Base-by-base conservation (phyloP, 2,329 filamentous ascomycete species). In the Elsinoe batatas region DNA sequence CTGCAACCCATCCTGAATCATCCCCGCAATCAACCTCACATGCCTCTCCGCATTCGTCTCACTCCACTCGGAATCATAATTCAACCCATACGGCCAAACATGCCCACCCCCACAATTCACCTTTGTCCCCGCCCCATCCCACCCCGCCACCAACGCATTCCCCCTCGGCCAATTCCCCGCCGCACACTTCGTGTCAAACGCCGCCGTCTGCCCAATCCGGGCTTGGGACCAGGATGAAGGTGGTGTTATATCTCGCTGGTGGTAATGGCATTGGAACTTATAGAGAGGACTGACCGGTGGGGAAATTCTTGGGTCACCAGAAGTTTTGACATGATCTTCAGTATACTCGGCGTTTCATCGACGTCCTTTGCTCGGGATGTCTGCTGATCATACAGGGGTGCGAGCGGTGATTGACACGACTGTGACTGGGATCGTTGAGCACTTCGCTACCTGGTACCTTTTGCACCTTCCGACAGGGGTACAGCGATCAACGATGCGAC, bases 1-100 rank as follows among this genome's bases (percentile, higher is more conserved):
- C 44, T 49, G 35, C 47, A 51, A 10, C 12, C 47, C 47, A 38
- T 51, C 47, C 33, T 26, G 12, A 26, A 51, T 51, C 47, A 51
- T 51, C 7, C 32, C 47, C 13, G 22, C 33, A 18, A 51, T 38
- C 17, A 51, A 33, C 47, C 37, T 33, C 8, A 36, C 32, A 38
- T 51, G 47, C 47, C 47, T 51, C n/a, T 51, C 22, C 32, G 47
- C 47, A 15, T 51, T 51, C 32, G 18, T 22, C 30, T 53, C 44
- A n/a, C 53, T 56, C 44, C 57, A 60, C 46, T 60, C 58, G 7
- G 22, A 53, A 22, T 57, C 58, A 49, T 33, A 60, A 17, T 60
- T 60, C 57, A 60, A 50, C 15, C 58, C 58, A 49, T 60, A 60
- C 30, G 58, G 58, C 57, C 57, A 57, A 20, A 60, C 44, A 26